Base-by-base conservation (phyloP, 352 stramenopile species). In the Aphanomyces invadans region DNA sequence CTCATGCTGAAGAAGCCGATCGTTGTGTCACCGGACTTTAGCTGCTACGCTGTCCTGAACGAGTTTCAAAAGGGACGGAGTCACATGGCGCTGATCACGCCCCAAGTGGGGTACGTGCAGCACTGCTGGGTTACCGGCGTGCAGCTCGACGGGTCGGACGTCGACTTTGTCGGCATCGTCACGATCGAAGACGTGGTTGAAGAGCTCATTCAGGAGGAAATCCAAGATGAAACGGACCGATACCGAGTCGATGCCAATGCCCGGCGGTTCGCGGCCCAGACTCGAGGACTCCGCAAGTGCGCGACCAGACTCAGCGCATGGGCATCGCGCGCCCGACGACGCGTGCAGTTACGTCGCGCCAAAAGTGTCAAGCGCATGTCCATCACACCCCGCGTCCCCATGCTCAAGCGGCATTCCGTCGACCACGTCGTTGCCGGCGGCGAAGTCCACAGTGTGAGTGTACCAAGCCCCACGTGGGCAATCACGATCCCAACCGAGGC, bases 131-230 rank as follows among this genome's bases (percentile, higher is more conserved):
- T 78, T 74, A 62, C 78, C 69, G 71, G 73, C 44, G 57, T 69
- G 3, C 70, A 77, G 62, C 73, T 83, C 44, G 66, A 73, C 66
- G 48, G 73, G 49, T 26, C 71, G 17, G 61, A 76, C 28, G 85
- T 83, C 12, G 69, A 79, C 26, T 84, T 97, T 36, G 71, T 91
- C 26, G 91, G 89, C 17, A 92, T 97, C 62, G 74, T 96, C 25
- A 97, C 89, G 21, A 83, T 97, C 49, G 89, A 97, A 73, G 88
- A 97, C 70, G 78, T 96, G 11, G 78, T 97, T 42, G 91, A 97
- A 69, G 81, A 92, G 69, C 74, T 92, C 36, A 96, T 83, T 69
- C 92, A 89, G 66, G 87, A 96, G 55, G 80, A 94, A 64, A 97
- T 97, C 62, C 84, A 90, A 61, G 89, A 97, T 69, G 91, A 97